Base-by-base conservation (phyloP, 441 rosid species). In the Sinapis alba region DNA sequence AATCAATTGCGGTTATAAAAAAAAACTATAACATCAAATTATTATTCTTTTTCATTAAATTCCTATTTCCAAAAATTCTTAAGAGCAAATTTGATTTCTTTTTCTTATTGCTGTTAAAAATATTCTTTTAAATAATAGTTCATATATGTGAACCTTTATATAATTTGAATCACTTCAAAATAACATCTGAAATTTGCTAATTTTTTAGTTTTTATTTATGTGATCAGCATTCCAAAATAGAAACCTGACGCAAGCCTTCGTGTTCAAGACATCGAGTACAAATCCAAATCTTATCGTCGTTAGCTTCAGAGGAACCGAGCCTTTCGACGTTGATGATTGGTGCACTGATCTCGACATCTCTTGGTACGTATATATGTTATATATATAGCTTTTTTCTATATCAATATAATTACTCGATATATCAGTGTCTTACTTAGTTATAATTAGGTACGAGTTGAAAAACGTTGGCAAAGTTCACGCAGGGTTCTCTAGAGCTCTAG, bases 401-500 rank as follows among this genome's bases (percentile, higher is more conserved):
- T 50, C 56, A 50, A 50, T 18, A 50, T 50, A 8, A 2, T 4
- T 20, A 12, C 28, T 24, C 34, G 56, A 13, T 62, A 2, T 19
- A 68, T 23, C 50, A 36, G 43, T 36, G 6, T 11, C 3, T 23
- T 36, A 2, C 12, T 62, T 3, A 6, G 69, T 12, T 24, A 54
- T 5, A 57, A 32, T 16, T 59, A 77, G 80, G 80, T 89, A 78
- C 53, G 88, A 88, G 54, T 3, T 88, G 19, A 72, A 73, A 4
- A 32, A 65, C 20, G 60, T 81, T 21, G 88, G 90, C 0, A 86
- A 83, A 43, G 60, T 88, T 26, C 91, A 90, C 5, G 75, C 83
- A 0, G 91, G 95, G 1, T 90, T 90, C 81, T 77, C 85, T 66
- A 84, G 83, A 83, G 91, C 92, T 7, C 45, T 89, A 20, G 92